Percentiles rank a stretch among this genome's conserved stretches.
phyloP scores from a whole-genome alignment of 441 rosid genomes.

The Breynia disticha region DNA sequence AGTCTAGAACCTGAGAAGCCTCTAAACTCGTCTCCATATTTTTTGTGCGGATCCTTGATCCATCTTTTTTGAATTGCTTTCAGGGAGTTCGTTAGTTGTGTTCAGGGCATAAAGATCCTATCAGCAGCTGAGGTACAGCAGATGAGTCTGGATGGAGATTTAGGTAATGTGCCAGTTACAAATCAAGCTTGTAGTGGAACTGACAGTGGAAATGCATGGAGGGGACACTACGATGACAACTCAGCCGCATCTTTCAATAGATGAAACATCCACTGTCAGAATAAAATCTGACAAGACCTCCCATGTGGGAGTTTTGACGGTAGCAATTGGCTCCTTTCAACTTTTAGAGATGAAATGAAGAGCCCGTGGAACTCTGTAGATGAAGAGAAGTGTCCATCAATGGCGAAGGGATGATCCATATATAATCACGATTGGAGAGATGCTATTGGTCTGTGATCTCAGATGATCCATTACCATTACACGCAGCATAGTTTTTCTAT shows the following conservation, averaged over 20 bases:
- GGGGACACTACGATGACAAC: constrained; percentile 71
- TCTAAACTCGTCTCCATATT: neutral
- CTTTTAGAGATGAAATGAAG: too few species aligned
- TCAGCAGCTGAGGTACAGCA: constrained; percentile 93
- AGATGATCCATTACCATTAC: too few species aligned
- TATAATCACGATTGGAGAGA: too few species aligned
- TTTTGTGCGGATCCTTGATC: neutral
- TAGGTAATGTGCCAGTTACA: constrained; percentile 51
- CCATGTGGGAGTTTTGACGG: too few species aligned
- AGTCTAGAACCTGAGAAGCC: constrained; percentile 25
- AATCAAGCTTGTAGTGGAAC: constrained; percentile 82
- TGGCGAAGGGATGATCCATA: too few species aligned
- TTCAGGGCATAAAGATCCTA: constrained; percentile 88
- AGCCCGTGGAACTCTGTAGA: too few species aligned
- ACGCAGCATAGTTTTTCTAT: too few species aligned
- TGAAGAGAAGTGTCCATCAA: too few species aligned
- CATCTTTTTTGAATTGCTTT: constrained; percentile 4
- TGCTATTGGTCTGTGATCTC: too few species aligned
- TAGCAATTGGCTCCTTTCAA: too few species aligned
- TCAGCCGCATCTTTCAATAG: constrained; percentile 82
- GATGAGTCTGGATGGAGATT: constrained; percentile 90
- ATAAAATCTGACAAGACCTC: too few species aligned
- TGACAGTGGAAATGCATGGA: constrained; percentile 83
- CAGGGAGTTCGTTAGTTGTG: constrained; percentile 90
- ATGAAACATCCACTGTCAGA: constrained; percentile 17